Percentiles rank a stretch among this genome's conserved stretches.
These are phyloP conservation scores for Paramyrothecium sp. DNA, from an alignment of 2,329 filamentous ascomycete genomes.

Conservation along the genomic window DNA sequence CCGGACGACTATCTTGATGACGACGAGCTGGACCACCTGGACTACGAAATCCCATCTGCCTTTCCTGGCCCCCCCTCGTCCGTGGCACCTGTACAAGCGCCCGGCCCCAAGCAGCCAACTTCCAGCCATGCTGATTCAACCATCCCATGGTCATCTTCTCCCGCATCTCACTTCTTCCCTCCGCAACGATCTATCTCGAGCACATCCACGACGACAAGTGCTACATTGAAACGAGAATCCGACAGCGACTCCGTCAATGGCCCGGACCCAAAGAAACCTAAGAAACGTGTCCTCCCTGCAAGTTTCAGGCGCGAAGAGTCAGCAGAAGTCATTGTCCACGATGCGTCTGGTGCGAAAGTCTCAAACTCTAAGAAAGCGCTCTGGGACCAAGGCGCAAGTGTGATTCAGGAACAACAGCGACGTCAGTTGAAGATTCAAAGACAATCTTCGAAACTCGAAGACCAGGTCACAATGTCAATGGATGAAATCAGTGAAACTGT, in stretches of 20 bases:
- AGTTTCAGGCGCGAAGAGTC: slow-evolving; percentile 20
- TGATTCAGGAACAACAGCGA: slow-evolving; percentile 69
- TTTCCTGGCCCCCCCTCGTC: slow-evolving; percentile 36
- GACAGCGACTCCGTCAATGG: slow-evolving; percentile 21
- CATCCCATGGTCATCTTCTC: slow-evolving; percentile 75
- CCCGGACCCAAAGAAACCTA: slow-evolving; percentile 38
- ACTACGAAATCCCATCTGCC: slow-evolving; percentile 60
- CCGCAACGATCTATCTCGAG: slow-evolving; percentile 18
- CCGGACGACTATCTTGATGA: slow-evolving; percentile 85
- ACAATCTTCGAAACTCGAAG: slow-evolving; percentile 36
- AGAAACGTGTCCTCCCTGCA: slow-evolving; percentile 63
- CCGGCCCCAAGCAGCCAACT: slow-evolving; percentile 22
- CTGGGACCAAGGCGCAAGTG: slow-evolving; percentile 75
- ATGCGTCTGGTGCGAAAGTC: neutral
- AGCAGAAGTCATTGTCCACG: slow-evolving; percentile 17
- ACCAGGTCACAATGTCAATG: slow-evolving; percentile 25
- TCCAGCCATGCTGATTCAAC: slow-evolving; percentile 21
- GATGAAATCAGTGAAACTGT: slow-evolving; percentile 41
- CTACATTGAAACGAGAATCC: slow-evolving; percentile 40
- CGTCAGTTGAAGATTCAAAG: slow-evolving; percentile 66
- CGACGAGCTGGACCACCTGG: slow-evolving; percentile 64
- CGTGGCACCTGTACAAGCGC: slow-evolving; percentile 16
- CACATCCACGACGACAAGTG: slow-evolving; percentile 9
- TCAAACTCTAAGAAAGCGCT: slow-evolving; percentile 19
- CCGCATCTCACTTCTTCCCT: slow-evolving; percentile 45